Conservation (phyloP, 2,329 filamentous ascomycete genomes). For the Colletotrichum destructivum region DNA sequence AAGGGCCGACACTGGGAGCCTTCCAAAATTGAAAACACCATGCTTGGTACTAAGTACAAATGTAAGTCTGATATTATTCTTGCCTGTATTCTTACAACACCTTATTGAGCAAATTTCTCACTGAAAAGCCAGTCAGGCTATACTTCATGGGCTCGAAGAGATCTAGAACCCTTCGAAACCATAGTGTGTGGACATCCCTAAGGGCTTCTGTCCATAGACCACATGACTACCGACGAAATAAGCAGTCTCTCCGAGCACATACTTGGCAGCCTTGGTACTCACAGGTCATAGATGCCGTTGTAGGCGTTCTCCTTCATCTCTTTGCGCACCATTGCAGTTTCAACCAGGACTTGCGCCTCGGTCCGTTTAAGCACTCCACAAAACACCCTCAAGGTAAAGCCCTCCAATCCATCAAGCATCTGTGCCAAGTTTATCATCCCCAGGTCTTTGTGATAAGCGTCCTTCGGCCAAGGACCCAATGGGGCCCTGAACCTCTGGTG, state of each 20-base stretch:
- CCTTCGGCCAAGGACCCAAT: conserved; percentile 55
- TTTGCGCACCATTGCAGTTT: conserved; percentile 49
- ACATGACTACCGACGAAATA: conserved; percentile 27
- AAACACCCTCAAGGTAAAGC: conserved; percentile 47
- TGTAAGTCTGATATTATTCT: too few relatives aligned
- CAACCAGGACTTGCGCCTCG: conserved; percentile 46
- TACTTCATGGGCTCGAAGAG: too few relatives aligned
- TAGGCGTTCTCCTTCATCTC: conserved; percentile 49
- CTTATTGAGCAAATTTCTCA: too few relatives aligned
- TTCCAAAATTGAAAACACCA: too few relatives aligned
- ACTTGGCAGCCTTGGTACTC: conserved; percentile 10
- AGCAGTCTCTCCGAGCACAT: not conserved
- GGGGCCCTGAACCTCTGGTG: conserved; percentile 51
- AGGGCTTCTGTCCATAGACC: conserved; percentile 42
- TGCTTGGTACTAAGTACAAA: too few relatives aligned
- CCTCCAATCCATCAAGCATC: conserved; percentile 46
- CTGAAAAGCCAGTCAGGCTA: too few relatives aligned
- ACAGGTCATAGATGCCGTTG: conserved; percentile 48
- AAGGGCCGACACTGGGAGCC: too few relatives aligned
- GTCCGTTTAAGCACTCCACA: conserved; percentile 50
- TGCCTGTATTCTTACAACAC: too few relatives aligned
- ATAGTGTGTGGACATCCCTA: too few relatives aligned
- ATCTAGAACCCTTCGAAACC: too few relatives aligned
- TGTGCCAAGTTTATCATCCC: conserved; percentile 45
- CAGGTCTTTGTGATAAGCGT: conserved; percentile 49